These are phyloP conservation scores for Ustilago esculenta DNA, from an alignment of 1,284 basidiomycete genomes.

Conservation along the genomic window DNA sequence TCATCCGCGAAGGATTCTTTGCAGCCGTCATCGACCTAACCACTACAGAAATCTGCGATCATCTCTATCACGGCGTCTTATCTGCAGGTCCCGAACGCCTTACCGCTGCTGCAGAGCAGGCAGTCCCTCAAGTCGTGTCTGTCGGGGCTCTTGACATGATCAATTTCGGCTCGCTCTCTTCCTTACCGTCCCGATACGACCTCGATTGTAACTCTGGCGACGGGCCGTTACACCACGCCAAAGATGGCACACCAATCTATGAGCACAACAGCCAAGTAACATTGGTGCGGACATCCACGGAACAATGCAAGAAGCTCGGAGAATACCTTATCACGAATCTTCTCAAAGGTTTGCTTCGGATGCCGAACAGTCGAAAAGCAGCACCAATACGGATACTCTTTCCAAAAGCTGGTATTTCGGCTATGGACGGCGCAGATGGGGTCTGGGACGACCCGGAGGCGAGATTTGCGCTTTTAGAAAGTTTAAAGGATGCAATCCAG, in stretches of 20 bases:
- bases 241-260: conserved; percentile 23
- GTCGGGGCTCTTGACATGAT: conserved; percentile 47
- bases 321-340: conserved; percentile 11
- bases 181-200: conserved; percentile 15
- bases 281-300: conserved; percentile 20
- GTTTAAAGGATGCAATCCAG: conserved; percentile 1
- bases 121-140: conserved; percentile 31
- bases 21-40: conserved; percentile 37
- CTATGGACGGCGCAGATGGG: conserved; percentile 26
- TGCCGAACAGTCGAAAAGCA: neutral
- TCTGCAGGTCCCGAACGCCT: conserved; percentile 36
- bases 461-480: conserved; percentile 10
- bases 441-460: conserved; percentile 23
- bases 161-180: conserved; percentile 35
- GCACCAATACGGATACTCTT: conserved; percentile 16
- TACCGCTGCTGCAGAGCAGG: conserved; percentile 23
- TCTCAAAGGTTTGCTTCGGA: conserved; percentile 1
- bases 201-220: neutral
- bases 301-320: conserved; percentile 25
- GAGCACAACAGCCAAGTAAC: conserved; percentile 41
- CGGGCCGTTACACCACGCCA: conserved; percentile 23
- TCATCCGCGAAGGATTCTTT: conserved; percentile 37
- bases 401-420: conserved; percentile 20
- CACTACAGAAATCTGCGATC: conserved; percentile 41
- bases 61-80: conserved; percentile 35